Base-by-base conservation (phyloP, 1,284 basidiomycete species). In the Tilletia walkeri region DNA sequence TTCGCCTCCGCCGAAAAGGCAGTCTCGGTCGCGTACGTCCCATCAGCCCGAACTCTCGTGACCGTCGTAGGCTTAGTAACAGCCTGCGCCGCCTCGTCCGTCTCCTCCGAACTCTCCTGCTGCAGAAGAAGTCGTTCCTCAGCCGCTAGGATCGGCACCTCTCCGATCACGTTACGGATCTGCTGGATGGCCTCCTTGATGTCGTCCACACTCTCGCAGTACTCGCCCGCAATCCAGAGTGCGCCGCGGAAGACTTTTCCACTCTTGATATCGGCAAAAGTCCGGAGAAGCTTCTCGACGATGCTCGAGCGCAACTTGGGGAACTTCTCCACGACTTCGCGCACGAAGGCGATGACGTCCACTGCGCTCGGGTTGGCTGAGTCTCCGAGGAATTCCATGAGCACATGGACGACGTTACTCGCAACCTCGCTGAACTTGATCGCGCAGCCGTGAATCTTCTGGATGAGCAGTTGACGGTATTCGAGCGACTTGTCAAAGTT, bases 341-440 rank as follows among this genome's bases (percentile, higher is more conserved):
- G 90, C 68, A 98, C 94, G 83, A 98, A 98, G 1, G 94, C 88
- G 70, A 98, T 94, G 63, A 98, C 95, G 80, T 98, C 95, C 54
- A 97, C 88, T 0, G 95, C 94, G 9, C 93, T 93, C 1, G 94
- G 92, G 86, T 96, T 97, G 86, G 91, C 95, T 4, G 93, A 91
- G 85, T 99, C 95, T 39, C 94, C 93, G 49, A 99, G 88, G 89
- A 99, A 99, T 82, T 98, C 94, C 93, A 99, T 96, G 68, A 99
- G 88, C 2, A 95, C 95, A 78, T 95, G 92, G 0, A 99, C 94
- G 65, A 99, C 95, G 76, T 91, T 94, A 4, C 92, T 92, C 2
- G 95, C 95, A 16, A 99, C 93, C 84, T 99, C 95, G n/a, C 93
- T 94, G 87, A 97, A 98, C 80, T 91, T 92, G 87, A 98, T 91